Evolutionary conservation across 2,329 filamentous ascomycete species (phyloP), one percentile per base, ranked within the genome.

Genomic region (Stachybotrys echinatus): DNA sequence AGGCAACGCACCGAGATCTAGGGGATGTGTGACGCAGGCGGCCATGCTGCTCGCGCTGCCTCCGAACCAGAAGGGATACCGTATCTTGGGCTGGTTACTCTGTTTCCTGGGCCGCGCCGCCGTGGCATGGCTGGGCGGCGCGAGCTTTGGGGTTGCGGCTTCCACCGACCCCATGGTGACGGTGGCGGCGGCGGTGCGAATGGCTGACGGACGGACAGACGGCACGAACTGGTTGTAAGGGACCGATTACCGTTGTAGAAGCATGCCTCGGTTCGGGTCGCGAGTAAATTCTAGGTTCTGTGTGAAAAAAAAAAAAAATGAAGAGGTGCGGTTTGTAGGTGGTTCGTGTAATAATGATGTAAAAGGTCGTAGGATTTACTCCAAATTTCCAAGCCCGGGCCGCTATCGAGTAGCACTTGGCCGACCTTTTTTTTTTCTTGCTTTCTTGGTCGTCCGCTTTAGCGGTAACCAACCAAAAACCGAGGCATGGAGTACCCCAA

Each of bases 1-100:
- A 27, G 47, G 39, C 18, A 3, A 74, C 86, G 69, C 79, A 95
- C 90, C 83, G 56, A 96, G 77, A 80, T 96, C 92, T 64, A 97
- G 76, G 46, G 92, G 92, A 77, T 97, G 92, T 23, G 92, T 97
- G 45, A 96, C 88, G 59, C 84, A 86, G 42, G 92, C 92, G 37
- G 92, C 92, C 76, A 94, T 86, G 66, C 89, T 95, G 64, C 89
- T 94, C 47, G 92, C 91, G 66, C 89, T 96, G 50, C 94, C 94
- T 55, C 94, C 94, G 68, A 99, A 97, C 94, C 92, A 97, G 71
- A 92, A 92, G 10, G 88, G 88, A 72, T 92, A 92, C 53, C 73
- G 71, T 40, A 79, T 65, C 3, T 72, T 56, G 27, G 58, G 65
- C 54, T 65, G 62, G 54, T 72, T 72, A 61, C 73, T 70, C 58